Evolutionary conservation across 805 yeast species (phyloP).

Genomic region (Pichia kluyveri): DNA sequence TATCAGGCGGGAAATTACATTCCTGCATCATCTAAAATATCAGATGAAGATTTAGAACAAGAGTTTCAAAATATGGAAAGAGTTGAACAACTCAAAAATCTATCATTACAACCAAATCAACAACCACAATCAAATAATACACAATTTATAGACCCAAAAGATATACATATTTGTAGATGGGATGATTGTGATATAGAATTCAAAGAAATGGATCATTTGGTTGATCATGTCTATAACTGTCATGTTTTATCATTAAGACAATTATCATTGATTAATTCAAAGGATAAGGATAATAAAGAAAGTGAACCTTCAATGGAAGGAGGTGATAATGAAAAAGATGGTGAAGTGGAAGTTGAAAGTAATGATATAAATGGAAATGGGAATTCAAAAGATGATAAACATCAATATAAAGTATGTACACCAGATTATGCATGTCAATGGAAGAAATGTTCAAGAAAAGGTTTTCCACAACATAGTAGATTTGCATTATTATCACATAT

Average conservation of each 20-base stretch:
- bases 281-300: constrained; percentile 5
- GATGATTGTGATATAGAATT: constrained; percentile 24
- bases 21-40: background rate
- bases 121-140: background rate
- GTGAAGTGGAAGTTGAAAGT: too few species aligned
- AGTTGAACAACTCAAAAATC: background rate
- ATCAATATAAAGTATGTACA: background rate
- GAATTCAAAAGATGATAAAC: background rate
- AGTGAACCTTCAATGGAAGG: too few species aligned
- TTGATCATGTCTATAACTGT: constrained; percentile 30
- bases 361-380: too few species aligned
- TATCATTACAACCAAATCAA: background rate
- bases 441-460: constrained; percentile 48
- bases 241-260: constrained; percentile 23
- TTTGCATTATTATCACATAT: constrained; percentile 56
- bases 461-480: constrained; percentile 42
- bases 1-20: too few species aligned
- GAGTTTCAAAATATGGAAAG: constrained; percentile 18
- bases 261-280: background rate
- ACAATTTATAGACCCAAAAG: background rate
- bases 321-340: too few species aligned
- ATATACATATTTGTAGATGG: constrained; percentile 29
- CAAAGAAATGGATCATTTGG: constrained; percentile 29
- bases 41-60: constrained; percentile 16
- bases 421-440: constrained; percentile 47